Base-by-base conservation (phyloP, 768 basidiomycete species). In the Suillus occidentalis region DNA sequence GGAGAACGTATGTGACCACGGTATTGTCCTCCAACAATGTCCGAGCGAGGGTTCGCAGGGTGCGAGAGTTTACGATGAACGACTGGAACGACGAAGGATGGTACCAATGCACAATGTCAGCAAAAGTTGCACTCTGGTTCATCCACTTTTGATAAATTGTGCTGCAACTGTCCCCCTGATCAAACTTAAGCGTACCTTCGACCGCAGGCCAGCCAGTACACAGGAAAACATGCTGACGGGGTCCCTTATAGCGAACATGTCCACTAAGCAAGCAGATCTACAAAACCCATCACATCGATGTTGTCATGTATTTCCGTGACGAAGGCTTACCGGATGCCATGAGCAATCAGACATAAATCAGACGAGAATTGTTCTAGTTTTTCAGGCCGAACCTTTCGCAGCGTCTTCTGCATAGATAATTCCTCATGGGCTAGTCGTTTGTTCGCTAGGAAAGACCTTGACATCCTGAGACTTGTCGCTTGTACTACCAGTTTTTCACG, bases 251-350 rank as follows among this genome's bases (percentile, higher is more conserved):
- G 70, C 70, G 60, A 86, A 66, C 8, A 76, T 70, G 67, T 89
- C 87, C 28, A 87, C 79, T 4, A 89, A 77, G 71, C 84, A 86
- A 25, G 79, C 83, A 36, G 79, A 73, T 45, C 87, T 84, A 67
- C 36, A 60, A 34, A 47, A n/a, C 43, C 10, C 43, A 62, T 53
- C 31, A 60, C 37, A n/a, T 55, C 16, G 12, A 20, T 12, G 37
- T 37, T 37, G 22, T 39, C 43, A 62, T 43, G 16, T 16, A 16
- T 43, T 45, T 31, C 45, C 14, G 34, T 52, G 42, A 62, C 13
- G 36, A 14, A 49, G 43, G 36, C 80, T 67, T 47, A 84, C 84
- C 84, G 78, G 56, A 84, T 66, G 60, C 76, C 72, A 22, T 80
- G 71, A 6, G 78, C 82, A 20, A 86, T 73, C 49, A 85, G 65